Evolutionary conservation across 2,329 filamentous ascomycete genomes (phyloP).

Genomic region (Venturia asperata): DNA sequence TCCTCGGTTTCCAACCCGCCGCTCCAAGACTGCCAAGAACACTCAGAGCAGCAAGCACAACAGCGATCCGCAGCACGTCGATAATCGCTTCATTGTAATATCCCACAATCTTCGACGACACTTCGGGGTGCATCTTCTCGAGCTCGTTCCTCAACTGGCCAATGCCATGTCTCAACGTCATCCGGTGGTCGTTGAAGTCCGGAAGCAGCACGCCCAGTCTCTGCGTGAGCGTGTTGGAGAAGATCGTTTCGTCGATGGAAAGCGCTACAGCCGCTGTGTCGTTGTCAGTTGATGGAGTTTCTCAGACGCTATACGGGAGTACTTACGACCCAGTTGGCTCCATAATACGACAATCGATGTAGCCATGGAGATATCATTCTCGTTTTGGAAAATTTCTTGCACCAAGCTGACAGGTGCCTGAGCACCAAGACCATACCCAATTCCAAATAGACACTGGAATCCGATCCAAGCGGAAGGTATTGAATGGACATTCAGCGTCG

Average conservation of each 20-base stretch:
- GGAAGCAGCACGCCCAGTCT: constrained; percentile 34
- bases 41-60: constrained; percentile 1
- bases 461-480: constrained; percentile 31
- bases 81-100: background rate
- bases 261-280: background rate
- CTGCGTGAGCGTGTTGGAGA: constrained; percentile 42
- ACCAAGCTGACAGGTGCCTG: constrained; percentile 33
- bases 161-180: constrained; percentile 5
- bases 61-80: background rate
- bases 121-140: constrained; percentile 1
- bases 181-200: constrained; percentile 29
- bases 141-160: background rate
- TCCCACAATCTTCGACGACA: background rate
- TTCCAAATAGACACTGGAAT: constrained; percentile 30
- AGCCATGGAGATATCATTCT: constrained; percentile 3
- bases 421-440: constrained; percentile 25
- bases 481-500: constrained; percentile 26
- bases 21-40: background rate
- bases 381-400: background rate
- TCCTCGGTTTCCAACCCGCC: background rate
- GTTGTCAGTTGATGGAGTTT: background rate
- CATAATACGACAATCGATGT: background rate
- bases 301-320: background rate
- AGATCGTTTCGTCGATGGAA: constrained; percentile 22
- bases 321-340: background rate